A percentile compares a stretch with the other conserved stretches of the same genome.
Evolutionary conservation across 2,329 filamentous ascomycete genomes (phyloP).

Genomic region (Podosphaera aphanis): DNA sequence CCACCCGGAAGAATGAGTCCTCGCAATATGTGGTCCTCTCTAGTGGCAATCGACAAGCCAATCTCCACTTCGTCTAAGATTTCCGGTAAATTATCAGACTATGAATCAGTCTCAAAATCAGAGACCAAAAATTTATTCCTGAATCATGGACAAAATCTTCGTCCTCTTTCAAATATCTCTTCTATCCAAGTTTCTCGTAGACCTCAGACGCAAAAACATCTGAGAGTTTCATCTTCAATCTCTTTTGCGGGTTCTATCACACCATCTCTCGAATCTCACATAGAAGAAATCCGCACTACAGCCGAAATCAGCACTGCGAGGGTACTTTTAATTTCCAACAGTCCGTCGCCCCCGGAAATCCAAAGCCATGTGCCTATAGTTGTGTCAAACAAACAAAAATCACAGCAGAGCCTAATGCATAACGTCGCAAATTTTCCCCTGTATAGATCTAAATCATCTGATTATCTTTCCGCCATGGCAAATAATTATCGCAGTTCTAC

Average conservation of each 20-base stretch:
- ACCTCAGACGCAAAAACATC: neutral
- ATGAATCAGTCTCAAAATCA: neutral
- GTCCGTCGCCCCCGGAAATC: neutral
- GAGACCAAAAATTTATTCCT: neutral
- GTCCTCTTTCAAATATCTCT: neutral
- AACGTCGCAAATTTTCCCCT: neutral
- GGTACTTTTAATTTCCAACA: neutral
- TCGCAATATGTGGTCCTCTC: neutral
- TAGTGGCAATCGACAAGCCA: neutral
- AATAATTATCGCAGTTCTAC: neutral
- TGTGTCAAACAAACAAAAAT: neutral
- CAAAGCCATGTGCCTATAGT: neutral
- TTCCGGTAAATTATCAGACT: neutral
- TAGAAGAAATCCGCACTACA: neutral
- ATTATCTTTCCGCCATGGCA: neutral
- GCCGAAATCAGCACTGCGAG: neutral
- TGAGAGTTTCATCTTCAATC: neutral
- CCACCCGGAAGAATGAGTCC: neutral
- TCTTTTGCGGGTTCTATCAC: neutral
- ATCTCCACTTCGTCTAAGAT: neutral
- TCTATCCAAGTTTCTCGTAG: neutral
- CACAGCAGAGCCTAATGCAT: neutral
- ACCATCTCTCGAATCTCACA: neutral
- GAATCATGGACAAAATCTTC: neutral
- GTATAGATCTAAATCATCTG: neutral